Evolutionary conservation across 2,329 filamentous ascomycete species (phyloP).

Genomic region (Aureobasidium sp.): DNA sequence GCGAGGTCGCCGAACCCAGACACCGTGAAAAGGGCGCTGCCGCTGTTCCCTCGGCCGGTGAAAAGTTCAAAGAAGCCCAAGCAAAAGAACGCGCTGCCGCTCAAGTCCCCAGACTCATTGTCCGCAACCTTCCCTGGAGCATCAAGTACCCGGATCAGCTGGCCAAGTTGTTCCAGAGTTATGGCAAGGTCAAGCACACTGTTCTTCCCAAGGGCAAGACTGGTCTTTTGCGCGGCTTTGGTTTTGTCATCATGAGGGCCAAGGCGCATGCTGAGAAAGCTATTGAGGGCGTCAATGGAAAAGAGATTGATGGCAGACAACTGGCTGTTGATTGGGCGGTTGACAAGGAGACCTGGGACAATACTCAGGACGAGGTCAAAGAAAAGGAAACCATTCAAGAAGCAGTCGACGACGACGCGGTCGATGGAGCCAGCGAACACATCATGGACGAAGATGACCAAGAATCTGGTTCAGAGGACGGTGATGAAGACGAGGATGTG

Average conservation of each 20-base stretch:
- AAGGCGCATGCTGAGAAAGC: constrained; percentile 88
- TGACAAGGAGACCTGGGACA: constrained; percentile 72
- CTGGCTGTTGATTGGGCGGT: constrained; percentile 96
- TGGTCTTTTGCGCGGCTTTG: constrained; percentile 71
- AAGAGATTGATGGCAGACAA: constrained; percentile 76
- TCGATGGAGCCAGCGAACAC: constrained; percentile 34
- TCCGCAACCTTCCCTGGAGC: constrained; percentile 93
- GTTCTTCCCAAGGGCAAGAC: constrained; percentile 72
- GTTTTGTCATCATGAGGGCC: constrained; percentile 82
- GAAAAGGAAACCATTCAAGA: constrained; percentile 30
- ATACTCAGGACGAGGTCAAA: constrained; percentile 37
- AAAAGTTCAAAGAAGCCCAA: constrained; percentile 57
- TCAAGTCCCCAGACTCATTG: constrained; percentile 74
- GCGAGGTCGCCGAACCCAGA: constrained; percentile 83
- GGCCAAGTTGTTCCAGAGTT: constrained; percentile 70
- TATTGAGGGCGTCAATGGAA: constrained; percentile 78
- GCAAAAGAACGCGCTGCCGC: constrained; percentile 57
- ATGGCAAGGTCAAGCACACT: constrained; percentile 83
- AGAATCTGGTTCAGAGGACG: constrained; percentile 26
- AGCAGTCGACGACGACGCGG: constrained; percentile 21
- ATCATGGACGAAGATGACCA: constrained; percentile 28
- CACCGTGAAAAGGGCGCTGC: constrained; percentile 50
- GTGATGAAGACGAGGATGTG: constrained; percentile 36
- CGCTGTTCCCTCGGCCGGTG: constrained; percentile 11
- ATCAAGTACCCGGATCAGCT: constrained; percentile 82